Percentiles rank a stretch among this genome's conserved stretches.
Evolutionary conservation across 108 stramenopile species (phyloP).

Genomic region (Cylindrotheca closterium): DNA sequence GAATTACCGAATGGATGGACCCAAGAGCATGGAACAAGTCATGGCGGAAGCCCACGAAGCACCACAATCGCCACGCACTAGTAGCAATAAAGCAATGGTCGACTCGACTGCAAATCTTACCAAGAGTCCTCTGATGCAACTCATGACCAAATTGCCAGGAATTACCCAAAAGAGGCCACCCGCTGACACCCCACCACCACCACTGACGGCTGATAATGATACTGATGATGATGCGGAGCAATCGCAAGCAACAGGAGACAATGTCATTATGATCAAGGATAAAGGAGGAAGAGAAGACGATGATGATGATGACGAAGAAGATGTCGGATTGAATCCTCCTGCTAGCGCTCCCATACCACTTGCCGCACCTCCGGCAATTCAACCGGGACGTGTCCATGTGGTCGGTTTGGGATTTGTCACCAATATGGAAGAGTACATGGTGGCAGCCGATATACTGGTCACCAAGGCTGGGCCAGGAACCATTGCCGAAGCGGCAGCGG

Average conservation of each 20-base stretch:
- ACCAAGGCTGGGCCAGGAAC: slow-evolving; percentile 97
- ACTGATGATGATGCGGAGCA: too few relatives aligned
- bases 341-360: too few relatives aligned
- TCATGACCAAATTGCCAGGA: neutral
- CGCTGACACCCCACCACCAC: too few relatives aligned
- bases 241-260: slow-evolving; percentile 1
- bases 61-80: too few relatives aligned
- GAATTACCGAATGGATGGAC: too few relatives aligned
- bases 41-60: too few relatives aligned
- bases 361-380: too few relatives aligned
- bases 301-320: slow-evolving; percentile 4
- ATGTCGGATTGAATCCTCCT: too few relatives aligned
- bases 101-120: too few relatives aligned
- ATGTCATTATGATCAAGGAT: slow-evolving; percentile 5
- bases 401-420: slow-evolving; percentile 89
- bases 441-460: slow-evolving; percentile 88
- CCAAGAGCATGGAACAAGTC: too few relatives aligned
- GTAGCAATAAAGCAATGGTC: too few relatives aligned
- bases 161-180: neutral
- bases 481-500: slow-evolving; percentile 93
- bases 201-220: too few relatives aligned
- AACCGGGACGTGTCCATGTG: slow-evolving; percentile 68
- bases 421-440: slow-evolving; percentile 98
- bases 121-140: neutral
- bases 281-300: slow-evolving; percentile 12